Evolutionary conservation across 108 stramenopile genomes (phyloP), one percentile per base, ranked within the genome.

Genomic region (Nitzschia palea): DNA sequence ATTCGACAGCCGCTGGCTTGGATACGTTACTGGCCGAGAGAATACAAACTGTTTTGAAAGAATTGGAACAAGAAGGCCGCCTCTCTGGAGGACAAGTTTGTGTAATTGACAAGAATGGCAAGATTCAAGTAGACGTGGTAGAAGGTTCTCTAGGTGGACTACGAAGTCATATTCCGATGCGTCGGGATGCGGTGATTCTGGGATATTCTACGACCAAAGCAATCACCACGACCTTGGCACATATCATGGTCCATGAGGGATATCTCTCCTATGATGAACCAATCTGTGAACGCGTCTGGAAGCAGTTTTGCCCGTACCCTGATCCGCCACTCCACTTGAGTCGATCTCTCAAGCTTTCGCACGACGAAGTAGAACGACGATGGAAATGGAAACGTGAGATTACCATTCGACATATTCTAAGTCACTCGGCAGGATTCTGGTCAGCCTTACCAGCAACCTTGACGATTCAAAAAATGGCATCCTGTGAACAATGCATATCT

Each of bases 51-150:
- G 32, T 65, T 3, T n/a, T 73, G 17, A 28, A 33, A 20, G 50
- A 65, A 17, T 25, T 65, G 51, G 20, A 52, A 22, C 10, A 34
- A 55, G 70, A 71, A 5, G 65, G 47, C 2, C 18, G 62, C 25
- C 14, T 73, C 44, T 65, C 73, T 6, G 77, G 77, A n/a, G 36
- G 72, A 17, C 77, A 78, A 48, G 61, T 78, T 3, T 73, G 77
- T 32, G 71, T 78, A 9, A 23, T 78, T 6, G 35, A 53, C 26
- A 33, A 47, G n/a, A 33, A 60, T 29, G 77, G 77, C n/a, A 29
- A 44, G 10, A 65, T n/a, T 12, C n/a, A 67, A 17, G 77, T 67
- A 10, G 54, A 71, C 20, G 42, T 73, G 37, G 77, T 55, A 12
- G 51, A 50, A 20, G 77, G 77, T 43, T 68, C 56, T n/a, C 30